Conservation (phyloP, 2,329 filamentous ascomycete species). For the Plectosphaerella plurivora region DNA sequence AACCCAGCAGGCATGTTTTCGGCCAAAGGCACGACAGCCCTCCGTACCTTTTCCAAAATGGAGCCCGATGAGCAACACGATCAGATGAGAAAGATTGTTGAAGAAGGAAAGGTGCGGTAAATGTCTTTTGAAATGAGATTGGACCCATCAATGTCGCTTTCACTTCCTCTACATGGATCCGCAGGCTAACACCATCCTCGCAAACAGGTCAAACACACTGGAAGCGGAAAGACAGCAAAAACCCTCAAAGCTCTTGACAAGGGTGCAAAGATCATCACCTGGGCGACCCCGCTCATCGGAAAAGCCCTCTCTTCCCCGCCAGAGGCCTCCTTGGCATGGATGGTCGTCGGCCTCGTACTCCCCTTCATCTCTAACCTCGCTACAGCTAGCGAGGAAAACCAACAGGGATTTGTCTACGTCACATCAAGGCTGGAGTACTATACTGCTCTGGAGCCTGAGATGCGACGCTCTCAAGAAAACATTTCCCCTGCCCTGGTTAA, state of each 20-base stretch:
- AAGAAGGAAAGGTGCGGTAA: too few relatives aligned
- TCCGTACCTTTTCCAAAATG: too few relatives aligned
- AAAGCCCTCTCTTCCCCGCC: constrained; percentile 23
- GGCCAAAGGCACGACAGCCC: too few relatives aligned
- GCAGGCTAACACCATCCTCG: too few relatives aligned
- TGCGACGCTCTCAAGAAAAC: background rate
- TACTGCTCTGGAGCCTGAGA: constrained; percentile 13
- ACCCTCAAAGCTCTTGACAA: background rate
- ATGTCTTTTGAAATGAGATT: too few relatives aligned
- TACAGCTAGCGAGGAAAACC: constrained; percentile 21
- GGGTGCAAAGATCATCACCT: background rate
- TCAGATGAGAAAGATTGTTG: too few relatives aligned
- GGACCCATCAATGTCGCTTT: too few relatives aligned
- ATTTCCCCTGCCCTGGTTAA: background rate
- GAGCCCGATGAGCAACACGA: too few relatives aligned
- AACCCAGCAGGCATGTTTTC: too few relatives aligned
- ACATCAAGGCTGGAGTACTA: constrained; percentile 26
- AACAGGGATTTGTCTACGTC: constrained; percentile 23
- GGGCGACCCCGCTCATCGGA: constrained; percentile 11
- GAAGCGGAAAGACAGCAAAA: background rate
- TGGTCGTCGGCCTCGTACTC: constrained; percentile 29
- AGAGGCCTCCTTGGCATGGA: constrained; percentile 24
- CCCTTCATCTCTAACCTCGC: constrained; percentile 26
- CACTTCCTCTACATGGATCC: too few relatives aligned
- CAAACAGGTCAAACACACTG: too few relatives aligned